Evolutionary conservation across 1,284 basidiomycete genomes (phyloP).

Genomic region (Sutorius eximius): DNA sequence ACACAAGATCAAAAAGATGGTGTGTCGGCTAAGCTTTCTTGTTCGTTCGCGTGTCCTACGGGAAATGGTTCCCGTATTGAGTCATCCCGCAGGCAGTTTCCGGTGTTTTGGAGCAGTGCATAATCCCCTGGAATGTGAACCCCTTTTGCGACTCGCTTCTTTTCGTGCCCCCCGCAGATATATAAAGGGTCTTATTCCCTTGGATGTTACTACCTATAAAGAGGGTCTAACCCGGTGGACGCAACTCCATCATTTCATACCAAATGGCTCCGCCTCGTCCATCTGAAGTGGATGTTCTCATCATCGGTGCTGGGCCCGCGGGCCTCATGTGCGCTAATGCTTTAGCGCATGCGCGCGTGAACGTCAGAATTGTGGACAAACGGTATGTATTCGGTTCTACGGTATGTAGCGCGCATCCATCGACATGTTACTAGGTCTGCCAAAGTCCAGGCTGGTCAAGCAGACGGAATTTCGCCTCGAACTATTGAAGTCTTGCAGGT

Average conservation of each 20-base stretch:
- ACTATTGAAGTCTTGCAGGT: constrained; percentile 47
- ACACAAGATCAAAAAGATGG: not conserved
- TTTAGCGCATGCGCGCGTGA: constrained; percentile 23
- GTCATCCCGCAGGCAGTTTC: not conserved
- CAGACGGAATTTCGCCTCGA: constrained; percentile 43
- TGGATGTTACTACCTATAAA: constrained; percentile 1
- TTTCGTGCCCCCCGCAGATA: not conserved
- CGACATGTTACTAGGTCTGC: constrained; percentile 16
- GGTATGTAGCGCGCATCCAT: not conserved
- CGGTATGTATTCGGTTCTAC: constrained; percentile 15
- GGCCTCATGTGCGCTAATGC: constrained; percentile 37
- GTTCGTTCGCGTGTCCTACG: not conserved
- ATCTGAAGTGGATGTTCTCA: constrained; percentile 52
- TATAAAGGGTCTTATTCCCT: not conserved
- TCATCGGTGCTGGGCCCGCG: constrained; percentile 55
- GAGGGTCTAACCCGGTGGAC: not conserved
- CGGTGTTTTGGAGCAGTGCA: not conserved
- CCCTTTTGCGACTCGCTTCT: not conserved
- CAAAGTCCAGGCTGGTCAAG: constrained; percentile 38
- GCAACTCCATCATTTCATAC: not conserved
- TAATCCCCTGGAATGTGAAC: not conserved
- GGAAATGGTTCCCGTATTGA: constrained; percentile 1
- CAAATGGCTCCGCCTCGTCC: constrained; percentile 11
- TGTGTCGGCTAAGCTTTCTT: not conserved
- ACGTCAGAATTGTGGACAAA: constrained; percentile 29